phyloP scores from a whole-genome alignment of 306 rosid species.

The Hippophae gyantsensis region DNA sequence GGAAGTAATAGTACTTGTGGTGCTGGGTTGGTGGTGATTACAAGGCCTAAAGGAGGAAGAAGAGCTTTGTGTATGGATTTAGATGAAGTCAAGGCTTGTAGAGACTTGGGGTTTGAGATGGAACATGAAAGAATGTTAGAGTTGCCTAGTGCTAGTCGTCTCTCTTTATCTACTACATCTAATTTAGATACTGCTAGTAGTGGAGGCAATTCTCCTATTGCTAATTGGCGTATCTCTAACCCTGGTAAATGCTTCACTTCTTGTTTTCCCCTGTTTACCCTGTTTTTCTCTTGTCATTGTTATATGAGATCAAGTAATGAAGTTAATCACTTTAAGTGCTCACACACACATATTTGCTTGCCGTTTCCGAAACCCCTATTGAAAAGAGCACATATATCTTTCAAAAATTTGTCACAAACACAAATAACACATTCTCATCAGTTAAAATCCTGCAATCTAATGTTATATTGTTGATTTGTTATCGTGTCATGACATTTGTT shows the following conservation, averaged over 20 bases:
- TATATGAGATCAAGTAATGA: background rate
- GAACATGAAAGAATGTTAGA: slow-evolving; percentile 41
- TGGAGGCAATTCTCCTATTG: slow-evolving; percentile 67
- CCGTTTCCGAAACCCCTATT: too few species aligned
- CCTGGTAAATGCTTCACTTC: slow-evolving; percentile 36
- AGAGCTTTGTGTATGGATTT: slow-evolving; percentile 60
- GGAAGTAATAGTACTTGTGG: slow-evolving; percentile 8
- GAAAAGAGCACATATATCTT: too few species aligned
- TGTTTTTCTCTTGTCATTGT: background rate
- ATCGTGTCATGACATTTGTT: too few species aligned
- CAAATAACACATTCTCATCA: too few species aligned
- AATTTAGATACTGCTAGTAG: slow-evolving; percentile 41
- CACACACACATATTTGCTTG: too few species aligned
- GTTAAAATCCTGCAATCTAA: too few species aligned
- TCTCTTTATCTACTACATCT: slow-evolving; percentile 27
- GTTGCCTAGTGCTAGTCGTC: slow-evolving; percentile 24
- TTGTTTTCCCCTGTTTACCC: background rate
- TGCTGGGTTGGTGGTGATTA: slow-evolving; percentile 40
- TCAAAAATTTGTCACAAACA: too few species aligned
- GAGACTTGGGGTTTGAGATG: slow-evolving; percentile 82
- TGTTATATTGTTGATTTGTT: too few species aligned
- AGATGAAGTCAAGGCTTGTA: slow-evolving; percentile 87
- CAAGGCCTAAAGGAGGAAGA: slow-evolving; percentile 70
- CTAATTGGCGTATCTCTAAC: slow-evolving; percentile 66
- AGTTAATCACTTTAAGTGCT: too few species aligned